These are phyloP conservation scores for Syzygium syzygioides DNA, from an alignment of 441 rosid species.

Conservation along the genomic window DNA sequence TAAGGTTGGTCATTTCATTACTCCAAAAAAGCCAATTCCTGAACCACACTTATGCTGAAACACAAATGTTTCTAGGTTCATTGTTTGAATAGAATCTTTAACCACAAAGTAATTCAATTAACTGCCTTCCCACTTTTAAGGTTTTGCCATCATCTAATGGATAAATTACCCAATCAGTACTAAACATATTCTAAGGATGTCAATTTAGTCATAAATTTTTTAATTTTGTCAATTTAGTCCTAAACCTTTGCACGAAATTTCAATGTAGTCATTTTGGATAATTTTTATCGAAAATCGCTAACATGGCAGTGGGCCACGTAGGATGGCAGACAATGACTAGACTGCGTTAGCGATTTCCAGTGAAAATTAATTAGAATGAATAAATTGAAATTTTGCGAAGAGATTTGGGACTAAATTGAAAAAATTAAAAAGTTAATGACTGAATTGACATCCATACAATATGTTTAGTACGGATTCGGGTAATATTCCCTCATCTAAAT, in stretches of 20 bases:
- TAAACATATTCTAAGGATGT: accelerated
- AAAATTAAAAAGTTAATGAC: no score
- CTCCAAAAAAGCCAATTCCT: background rate
- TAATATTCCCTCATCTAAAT: background rate
- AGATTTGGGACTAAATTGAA: no score
- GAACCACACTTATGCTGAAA: background rate
- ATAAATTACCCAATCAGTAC: background rate
- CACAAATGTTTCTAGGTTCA: background rate
- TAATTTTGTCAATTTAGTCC: background rate
- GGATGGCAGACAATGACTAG: background rate
- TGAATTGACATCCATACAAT: no score
- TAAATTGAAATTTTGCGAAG: no score
- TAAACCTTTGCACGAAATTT: accelerated
- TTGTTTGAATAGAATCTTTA: background rate
- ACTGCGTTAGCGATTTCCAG: accelerated
- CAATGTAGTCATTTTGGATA: background rate
- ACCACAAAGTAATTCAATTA: background rate
- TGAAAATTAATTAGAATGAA: no score
- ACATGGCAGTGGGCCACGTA: background rate
- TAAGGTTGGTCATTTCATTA: background rate
- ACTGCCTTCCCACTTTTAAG: background rate
- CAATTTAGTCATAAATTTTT: background rate
- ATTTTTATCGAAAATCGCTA: no score
- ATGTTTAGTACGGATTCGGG: no score
- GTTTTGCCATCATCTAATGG: background rate